Percentiles rank a stretch among this genome's conserved stretches.
Conservation (phyloP, 208 protist species). For the Strigomonas galati region DNA sequence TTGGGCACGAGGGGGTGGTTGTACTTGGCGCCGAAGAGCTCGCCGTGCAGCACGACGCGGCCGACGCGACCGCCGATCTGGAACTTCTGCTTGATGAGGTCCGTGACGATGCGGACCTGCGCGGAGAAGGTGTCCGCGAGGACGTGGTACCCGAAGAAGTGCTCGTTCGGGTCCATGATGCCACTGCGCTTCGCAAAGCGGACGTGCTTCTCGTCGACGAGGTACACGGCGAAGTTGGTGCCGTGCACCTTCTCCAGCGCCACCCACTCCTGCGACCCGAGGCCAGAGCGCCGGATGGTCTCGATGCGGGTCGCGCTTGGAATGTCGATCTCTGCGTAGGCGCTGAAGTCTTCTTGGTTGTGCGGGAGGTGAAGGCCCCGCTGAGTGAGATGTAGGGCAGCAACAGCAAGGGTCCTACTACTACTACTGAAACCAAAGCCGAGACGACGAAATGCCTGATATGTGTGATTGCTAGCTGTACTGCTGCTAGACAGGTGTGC, state of each 20-base stretch:
- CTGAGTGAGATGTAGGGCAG: not conserved
- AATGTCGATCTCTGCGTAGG: slow-evolving; percentile 85
- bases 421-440: no score
- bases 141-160: slow-evolving; percentile 87
- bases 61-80: slow-evolving; percentile 23
- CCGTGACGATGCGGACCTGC: slow-evolving; percentile 30
- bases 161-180: slow-evolving; percentile 74
- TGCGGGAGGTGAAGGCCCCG: not conserved
- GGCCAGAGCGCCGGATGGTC: slow-evolving; percentile 35
- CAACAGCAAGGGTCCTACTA: not conserved
- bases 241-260: slow-evolving; percentile 88
- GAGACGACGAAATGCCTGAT: no score
- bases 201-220: slow-evolving; percentile 40
- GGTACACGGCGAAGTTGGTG: slow-evolving; percentile 87
- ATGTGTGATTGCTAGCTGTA: no score
- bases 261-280: slow-evolving; percentile 83
- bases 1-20: slow-evolving; percentile 69
- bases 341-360: slow-evolving; percentile 45
- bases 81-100: slow-evolving; percentile 32
- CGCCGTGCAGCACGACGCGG: slow-evolving; percentile 78
- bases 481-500: no score
- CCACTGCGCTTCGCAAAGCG: slow-evolving; percentile 81
- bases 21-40: slow-evolving; percentile 88
- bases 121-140: slow-evolving; percentile 58
- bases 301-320: slow-evolving; percentile 62